These are phyloP conservation scores for Ustilago nuda DNA, from an alignment of 1,284 basidiomycete species.

Conservation along the genomic window DNA sequence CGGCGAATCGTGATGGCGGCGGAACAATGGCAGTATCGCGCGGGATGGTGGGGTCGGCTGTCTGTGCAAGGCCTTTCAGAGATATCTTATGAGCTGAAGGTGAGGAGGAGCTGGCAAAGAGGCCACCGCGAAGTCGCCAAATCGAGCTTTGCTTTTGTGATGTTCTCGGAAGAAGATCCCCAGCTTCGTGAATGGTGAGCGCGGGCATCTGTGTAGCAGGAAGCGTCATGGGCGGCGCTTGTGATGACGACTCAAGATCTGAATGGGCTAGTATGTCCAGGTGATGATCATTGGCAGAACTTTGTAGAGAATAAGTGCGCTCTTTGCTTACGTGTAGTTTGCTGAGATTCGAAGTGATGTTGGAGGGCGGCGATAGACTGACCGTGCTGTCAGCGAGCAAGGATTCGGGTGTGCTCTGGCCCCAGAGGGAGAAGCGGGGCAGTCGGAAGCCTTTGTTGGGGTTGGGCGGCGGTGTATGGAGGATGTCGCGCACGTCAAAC, in stretches of 20 bases:
- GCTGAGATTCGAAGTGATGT: conserved; percentile 12
- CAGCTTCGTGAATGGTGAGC: conserved; percentile 12
- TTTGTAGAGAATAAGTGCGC: conserved; percentile 9
- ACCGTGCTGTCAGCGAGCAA: conserved; percentile 8
- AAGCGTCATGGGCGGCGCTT: conserved; percentile 1
- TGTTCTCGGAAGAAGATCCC: conserved; percentile 8
- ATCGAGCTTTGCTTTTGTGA: conserved; percentile 11
- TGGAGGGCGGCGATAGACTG: conserved; percentile 7
- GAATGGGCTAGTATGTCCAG: neutral
- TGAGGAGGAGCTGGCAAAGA: conserved; percentile 12
- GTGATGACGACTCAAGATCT: neutral
- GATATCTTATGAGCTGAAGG: neutral
- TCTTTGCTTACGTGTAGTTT: conserved; percentile 10
- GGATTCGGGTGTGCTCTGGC: conserved; percentile 22
- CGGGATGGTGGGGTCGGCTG: neutral
- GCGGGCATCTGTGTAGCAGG: conserved; percentile 18
- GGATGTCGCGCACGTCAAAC: conserved; percentile 6
- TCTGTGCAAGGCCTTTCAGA: conserved; percentile 6
- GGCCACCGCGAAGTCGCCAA: conserved; percentile 24
- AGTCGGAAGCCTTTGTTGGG: conserved; percentile 20
- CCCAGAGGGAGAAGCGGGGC: conserved; percentile 39
- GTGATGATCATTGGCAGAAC: conserved; percentile 10
- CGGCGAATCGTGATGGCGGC: conserved; percentile 36
- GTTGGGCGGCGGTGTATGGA: conserved; percentile 14
- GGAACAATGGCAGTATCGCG: conserved; percentile 3